These are phyloP conservation scores for Umbelopsis sp. DNA, from an alignment of 192 early-diverging fungal genomes.

Conservation along the genomic window DNA sequence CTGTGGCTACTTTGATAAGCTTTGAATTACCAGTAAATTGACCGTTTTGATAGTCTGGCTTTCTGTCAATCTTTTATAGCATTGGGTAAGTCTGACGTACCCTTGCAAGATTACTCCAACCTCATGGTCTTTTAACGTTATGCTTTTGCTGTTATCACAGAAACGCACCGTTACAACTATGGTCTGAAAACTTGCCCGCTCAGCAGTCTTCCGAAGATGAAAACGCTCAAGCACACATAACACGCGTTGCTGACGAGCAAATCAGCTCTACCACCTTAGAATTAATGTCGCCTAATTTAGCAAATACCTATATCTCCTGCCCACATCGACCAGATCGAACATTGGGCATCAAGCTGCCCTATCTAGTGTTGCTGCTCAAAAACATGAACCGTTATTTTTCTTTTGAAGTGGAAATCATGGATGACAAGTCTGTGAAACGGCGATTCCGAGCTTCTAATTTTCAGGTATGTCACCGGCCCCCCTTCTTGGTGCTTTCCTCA, in stretches of 20 bases:
- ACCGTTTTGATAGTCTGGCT: conserved; percentile 66
- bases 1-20: not conserved
- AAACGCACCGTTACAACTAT: conserved; percentile 70
- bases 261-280: conserved; percentile 84
- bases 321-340: conserved; percentile 74
- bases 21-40: not conserved
- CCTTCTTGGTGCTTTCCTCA: not conserved
- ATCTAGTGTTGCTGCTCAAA: conserved; percentile 86
- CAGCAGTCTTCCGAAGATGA: conserved; percentile 18
- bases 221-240: conserved; percentile 65
- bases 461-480: conserved; percentile 57
- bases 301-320: conserved; percentile 88
- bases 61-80: conserved; percentile 88
- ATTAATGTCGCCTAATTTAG: conserved; percentile 76
- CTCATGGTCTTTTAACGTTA: not conserved
- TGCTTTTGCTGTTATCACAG: conserved; percentile 29
- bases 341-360: conserved; percentile 91
- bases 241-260: conserved; percentile 78
- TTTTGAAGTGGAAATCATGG: conserved; percentile 88
- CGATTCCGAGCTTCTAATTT: conserved; percentile 90
- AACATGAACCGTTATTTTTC: conserved; percentile 89
- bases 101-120: conserved; percentile 10
- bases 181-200: conserved; percentile 62
- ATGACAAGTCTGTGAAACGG: conserved; percentile 81
- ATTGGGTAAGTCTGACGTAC: conserved; percentile 62